Conservation (phyloP, 805 yeast genomes). For the Starmerella riodocensis region DNA sequence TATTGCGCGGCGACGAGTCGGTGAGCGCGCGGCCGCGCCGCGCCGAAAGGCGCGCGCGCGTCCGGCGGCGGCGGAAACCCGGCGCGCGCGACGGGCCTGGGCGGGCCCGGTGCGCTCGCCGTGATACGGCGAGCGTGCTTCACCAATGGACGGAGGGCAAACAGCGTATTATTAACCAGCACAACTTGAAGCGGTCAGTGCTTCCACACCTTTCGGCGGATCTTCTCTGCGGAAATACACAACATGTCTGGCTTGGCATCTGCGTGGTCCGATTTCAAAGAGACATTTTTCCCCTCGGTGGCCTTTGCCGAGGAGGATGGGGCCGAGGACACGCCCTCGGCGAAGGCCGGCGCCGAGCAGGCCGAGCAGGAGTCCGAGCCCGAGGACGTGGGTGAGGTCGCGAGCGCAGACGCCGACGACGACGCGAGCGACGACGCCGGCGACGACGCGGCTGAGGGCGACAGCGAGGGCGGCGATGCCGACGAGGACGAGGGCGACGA, state of each 20-base stretch:
- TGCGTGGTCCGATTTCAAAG: slow-evolving; percentile 61
- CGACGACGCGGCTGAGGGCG: slow-evolving; percentile 11
- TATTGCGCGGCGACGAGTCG: too few relatives aligned
- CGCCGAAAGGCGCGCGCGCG: too few relatives aligned
- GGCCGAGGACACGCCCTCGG: slow-evolving; percentile 15
- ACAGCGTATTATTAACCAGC: slow-evolving; percentile 13
- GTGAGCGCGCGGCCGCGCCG: too few relatives aligned
- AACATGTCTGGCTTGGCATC: slow-evolving; percentile 21
- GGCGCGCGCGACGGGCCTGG: too few relatives aligned
- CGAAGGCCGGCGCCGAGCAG: too few relatives aligned
- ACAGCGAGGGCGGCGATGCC: slow-evolving; percentile 13
- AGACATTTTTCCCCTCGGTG: slow-evolving; percentile 60
- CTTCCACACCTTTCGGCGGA: too few relatives aligned
- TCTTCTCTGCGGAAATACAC: too few relatives aligned
- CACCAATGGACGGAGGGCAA: slow-evolving; percentile 13
- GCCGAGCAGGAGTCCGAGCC: slow-evolving; percentile 8
- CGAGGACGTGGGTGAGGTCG: slow-evolving; percentile 16
- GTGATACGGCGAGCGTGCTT: slow-evolving; percentile 3
- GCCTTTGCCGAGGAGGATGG: slow-evolving; percentile 59
- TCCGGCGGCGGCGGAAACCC: too few relatives aligned
- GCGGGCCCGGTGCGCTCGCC: too few relatives aligned
- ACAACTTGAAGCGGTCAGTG: too few relatives aligned
- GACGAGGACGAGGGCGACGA: slow-evolving; percentile 31
- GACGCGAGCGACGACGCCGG: slow-evolving; percentile 33
- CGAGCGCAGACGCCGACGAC: slow-evolving; percentile 24